Evolutionary conservation across 768 basidiomycete genomes (phyloP).

Genomic region (Hortiboletus campestris): DNA sequence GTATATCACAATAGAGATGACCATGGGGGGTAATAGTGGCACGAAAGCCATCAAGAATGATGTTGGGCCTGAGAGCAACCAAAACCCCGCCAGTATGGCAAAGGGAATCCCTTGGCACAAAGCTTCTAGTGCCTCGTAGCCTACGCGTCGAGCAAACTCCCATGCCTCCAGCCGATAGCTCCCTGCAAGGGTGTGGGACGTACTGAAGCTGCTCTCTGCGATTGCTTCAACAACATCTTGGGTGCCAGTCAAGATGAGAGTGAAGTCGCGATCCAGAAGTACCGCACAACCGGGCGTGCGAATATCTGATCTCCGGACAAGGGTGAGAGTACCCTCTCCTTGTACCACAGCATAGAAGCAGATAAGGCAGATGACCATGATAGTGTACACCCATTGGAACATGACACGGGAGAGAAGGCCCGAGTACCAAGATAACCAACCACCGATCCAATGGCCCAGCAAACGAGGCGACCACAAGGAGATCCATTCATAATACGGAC

Average conservation of each 20-base stretch:
- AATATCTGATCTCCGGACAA: background rate
- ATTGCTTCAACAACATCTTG: constrained; percentile 2
- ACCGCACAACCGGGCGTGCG: background rate
- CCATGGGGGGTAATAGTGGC: background rate
- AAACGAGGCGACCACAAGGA: background rate
- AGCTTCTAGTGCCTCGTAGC: background rate
- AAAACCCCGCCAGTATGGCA: background rate
- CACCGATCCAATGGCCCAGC: background rate
- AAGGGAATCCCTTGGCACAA: background rate
- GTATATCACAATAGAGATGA: background rate
- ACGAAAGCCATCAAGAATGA: background rate
- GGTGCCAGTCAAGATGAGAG: background rate
- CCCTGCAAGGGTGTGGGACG: background rate
- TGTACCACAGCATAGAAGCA: background rate
- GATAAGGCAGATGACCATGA: background rate
- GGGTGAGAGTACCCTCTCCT: constrained; percentile 1
- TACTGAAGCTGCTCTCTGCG: constrained; percentile 1
- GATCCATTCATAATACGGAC: background rate
- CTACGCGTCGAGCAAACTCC: background rate
- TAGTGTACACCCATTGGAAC: background rate
- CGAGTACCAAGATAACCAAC: background rate
- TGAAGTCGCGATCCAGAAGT: constrained; percentile 1
- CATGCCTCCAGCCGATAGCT: background rate
- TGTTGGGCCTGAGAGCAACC: background rate
- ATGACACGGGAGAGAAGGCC: background rate